A percentile compares a stretch with the other conserved stretches of the same genome.
phyloP scores from a whole-genome alignment of 495 filamentous ascomycete species.

The Venustampulla echinocandica region DNA sequence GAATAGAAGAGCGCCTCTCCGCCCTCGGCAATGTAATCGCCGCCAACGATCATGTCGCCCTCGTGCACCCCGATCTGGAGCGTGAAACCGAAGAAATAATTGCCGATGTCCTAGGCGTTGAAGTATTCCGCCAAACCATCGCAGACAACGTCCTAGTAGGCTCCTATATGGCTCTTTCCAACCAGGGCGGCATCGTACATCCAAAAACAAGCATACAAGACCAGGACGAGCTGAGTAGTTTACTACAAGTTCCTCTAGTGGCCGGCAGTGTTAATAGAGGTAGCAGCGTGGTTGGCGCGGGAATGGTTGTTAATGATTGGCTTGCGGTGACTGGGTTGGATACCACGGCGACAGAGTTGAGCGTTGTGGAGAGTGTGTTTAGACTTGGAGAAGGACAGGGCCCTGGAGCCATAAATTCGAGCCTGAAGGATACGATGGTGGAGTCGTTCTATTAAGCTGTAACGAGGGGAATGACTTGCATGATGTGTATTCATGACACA shows the following conservation, averaged over 20 bases:
- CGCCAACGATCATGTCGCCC: conserved; percentile 89
- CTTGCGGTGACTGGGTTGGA: conserved; percentile 93
- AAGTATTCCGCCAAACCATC: conserved; percentile 96
- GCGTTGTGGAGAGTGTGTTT: conserved; percentile 93
- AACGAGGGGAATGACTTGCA: background rate
- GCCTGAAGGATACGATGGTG: conserved; percentile 93
- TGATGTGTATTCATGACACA: background rate
- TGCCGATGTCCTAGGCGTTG: conserved; percentile 91
- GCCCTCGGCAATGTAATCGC: conserved; percentile 97
- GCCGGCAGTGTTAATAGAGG: conserved; percentile 91
- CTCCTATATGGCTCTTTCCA: conserved; percentile 90
- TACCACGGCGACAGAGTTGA: conserved; percentile 93
- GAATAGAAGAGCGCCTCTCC: conserved; percentile 94
- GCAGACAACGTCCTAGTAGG: conserved; percentile 94
- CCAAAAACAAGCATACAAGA: conserved; percentile 94
- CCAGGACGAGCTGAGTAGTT: conserved; percentile 89
- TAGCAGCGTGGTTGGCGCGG: conserved; percentile 86
- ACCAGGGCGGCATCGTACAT: conserved; percentile 94
- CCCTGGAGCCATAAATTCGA: conserved; percentile 63
- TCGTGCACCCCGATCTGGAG: conserved; percentile 95
- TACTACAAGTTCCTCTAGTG: conserved; percentile 92
- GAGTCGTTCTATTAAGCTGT: conserved; percentile 80
- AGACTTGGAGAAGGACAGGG: conserved; percentile 80
- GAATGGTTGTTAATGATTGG: conserved; percentile 99
- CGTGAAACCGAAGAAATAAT: conserved; percentile 94